Conservation (phyloP, 2,329 filamentous ascomycete species). For the Sporothrix pallida region DNA sequence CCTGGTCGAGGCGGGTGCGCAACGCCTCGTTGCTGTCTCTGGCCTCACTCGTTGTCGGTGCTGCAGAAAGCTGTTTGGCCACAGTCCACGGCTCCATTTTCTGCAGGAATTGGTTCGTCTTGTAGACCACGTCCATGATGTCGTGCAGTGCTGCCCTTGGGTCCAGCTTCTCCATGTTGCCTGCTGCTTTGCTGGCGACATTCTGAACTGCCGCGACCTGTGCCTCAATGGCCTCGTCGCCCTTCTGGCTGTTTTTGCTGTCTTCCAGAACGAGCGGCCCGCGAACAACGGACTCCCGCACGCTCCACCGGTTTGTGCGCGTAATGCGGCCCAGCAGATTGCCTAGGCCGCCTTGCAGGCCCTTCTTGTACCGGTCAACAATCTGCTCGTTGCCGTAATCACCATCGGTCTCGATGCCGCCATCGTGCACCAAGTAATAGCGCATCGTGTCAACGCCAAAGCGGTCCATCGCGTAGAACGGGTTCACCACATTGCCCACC, state of each 20-base stretch:
- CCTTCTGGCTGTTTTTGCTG: conserved; percentile 37
- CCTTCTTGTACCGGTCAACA: conserved; percentile 77
- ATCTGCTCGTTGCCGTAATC: conserved; percentile 84
- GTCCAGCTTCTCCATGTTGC: conserved; percentile 67
- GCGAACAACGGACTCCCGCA: conserved; percentile 60
- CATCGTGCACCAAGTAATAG: conserved; percentile 84
- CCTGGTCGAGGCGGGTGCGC: conserved; percentile 55
- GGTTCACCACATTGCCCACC: conserved; percentile 91
- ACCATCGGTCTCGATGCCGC: conserved; percentile 76
- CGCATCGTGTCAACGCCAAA: conserved; percentile 88
- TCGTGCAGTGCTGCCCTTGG: conserved; percentile 68
- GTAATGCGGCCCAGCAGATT: conserved; percentile 78
- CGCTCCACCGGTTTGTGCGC: conserved; percentile 71
- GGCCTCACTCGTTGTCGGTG: conserved; percentile 35
- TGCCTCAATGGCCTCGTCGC: conserved; percentile 37
- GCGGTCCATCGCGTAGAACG: conserved; percentile 85
- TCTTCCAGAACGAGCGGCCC: background rate
- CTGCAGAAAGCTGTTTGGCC: conserved; percentile 69
- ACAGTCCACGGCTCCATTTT: conserved; percentile 71
- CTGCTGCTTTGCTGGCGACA: conserved; percentile 51
- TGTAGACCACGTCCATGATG: conserved; percentile 66
- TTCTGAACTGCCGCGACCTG: conserved; percentile 32
- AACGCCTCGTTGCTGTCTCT: conserved; percentile 39
- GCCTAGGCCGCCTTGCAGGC: conserved; percentile 76
- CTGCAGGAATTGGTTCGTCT: conserved; percentile 73